These are phyloP conservation scores for Amyloporia xantha DNA, from an alignment of 768 basidiomycete species.

Conservation along the genomic window DNA sequence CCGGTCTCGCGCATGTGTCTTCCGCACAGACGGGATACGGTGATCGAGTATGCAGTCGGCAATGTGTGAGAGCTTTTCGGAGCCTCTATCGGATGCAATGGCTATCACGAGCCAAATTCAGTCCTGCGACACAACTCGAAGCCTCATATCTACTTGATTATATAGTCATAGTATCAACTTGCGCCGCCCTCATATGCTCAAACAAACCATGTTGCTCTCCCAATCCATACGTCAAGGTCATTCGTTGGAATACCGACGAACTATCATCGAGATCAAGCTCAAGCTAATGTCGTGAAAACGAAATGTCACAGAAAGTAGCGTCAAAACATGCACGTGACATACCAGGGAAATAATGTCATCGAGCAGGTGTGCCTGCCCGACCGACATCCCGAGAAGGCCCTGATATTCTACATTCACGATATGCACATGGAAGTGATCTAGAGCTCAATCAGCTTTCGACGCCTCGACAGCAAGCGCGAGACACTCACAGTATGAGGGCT, in stretches of 20 bases:
- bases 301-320: too few relatives aligned
- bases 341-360: constrained; percentile 90
- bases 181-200: constrained; percentile 14
- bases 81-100: too few relatives aligned
- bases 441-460: neutral
- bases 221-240: constrained; percentile 78
- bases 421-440: constrained; percentile 94
- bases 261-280: constrained; percentile 44
- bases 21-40: too few relatives aligned
- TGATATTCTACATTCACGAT: constrained; percentile 72
- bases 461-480: neutral
- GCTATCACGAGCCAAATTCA: too few relatives aligned
- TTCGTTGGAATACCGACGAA: constrained; percentile 52
- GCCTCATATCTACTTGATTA: too few relatives aligned
- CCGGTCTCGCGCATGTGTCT: too few relatives aligned
- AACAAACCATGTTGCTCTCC: constrained; percentile 77
- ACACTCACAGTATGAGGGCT: constrained; percentile 86
- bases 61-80: too few relatives aligned
- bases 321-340: too few relatives aligned
- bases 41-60: too few relatives aligned
- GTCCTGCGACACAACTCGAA: too few relatives aligned
- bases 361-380: constrained; percentile 89
- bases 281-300: too few relatives aligned
- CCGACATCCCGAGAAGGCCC: constrained; percentile 60
- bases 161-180: too few relatives aligned